Evolutionary conservation across 345 rosid species (phyloP).

Genomic region (Lenwebbia sp.): DNA sequence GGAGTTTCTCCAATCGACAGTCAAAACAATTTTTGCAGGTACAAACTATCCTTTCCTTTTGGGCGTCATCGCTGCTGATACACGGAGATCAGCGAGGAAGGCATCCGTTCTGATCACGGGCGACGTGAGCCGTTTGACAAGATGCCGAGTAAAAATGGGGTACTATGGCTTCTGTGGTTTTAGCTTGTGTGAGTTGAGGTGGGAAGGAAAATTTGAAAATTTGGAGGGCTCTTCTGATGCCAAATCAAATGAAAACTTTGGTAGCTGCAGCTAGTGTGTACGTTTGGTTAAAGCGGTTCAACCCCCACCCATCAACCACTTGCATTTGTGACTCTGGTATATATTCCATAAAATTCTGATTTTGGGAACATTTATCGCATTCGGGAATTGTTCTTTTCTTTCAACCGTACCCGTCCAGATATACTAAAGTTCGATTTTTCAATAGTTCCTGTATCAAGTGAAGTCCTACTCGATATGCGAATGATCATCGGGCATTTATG

Average conservation of each 20-base stretch:
- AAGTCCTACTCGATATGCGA: no score
- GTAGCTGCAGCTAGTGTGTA: not conserved
- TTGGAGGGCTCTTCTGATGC: not conserved
- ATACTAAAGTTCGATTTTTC: not conserved
- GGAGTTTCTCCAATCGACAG: not conserved
- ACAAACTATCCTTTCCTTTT: not conserved
- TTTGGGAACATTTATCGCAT: not conserved
- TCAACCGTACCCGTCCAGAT: not conserved
- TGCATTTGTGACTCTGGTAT: not conserved
- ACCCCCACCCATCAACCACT: not conserved
- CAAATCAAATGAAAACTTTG: not conserved
- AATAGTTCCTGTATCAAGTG: no score
- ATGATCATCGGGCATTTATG: no score
- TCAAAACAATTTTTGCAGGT: not conserved
- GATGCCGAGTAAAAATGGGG: not conserved
- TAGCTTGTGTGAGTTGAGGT: not conserved
- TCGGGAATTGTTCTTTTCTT: not conserved
- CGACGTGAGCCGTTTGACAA: not conserved
- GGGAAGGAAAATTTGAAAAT: not conserved
- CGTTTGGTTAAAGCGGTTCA: not conserved
- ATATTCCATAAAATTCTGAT: not conserved
- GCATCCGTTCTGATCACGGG: not conserved
- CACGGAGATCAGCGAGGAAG: not conserved
- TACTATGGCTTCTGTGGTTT: not conserved
- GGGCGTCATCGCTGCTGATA: not conserved